Conservation (phyloP, 164 flowering plant genomes). For the Malania oleifera region DNA sequence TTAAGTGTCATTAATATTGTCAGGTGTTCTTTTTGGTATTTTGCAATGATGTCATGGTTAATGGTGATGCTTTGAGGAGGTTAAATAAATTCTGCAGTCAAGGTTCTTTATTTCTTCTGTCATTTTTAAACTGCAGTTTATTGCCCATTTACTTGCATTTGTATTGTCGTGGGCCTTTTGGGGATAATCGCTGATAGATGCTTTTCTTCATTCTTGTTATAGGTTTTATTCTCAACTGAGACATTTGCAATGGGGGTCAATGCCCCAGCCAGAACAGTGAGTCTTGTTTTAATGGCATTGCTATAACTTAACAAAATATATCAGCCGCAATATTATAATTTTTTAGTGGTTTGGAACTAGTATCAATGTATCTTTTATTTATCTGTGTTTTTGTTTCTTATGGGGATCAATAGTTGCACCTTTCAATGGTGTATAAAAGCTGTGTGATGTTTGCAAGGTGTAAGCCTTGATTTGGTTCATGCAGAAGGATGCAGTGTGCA, state of each 20-base stretch:
- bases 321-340: not conserved
- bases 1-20: not conserved
- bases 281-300: constrained; percentile 20
- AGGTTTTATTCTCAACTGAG: constrained; percentile 96
- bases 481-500: too few relatives aligned
- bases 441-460: too few relatives aligned
- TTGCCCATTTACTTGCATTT: not conserved
- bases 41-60: not conserved
- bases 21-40: not conserved
- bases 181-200: constrained; percentile 4
- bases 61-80: constrained; percentile 1
- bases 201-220: constrained; percentile 12
- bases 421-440: too few relatives aligned
- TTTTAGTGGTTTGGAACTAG: too few relatives aligned
- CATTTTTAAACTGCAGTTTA: not conserved
- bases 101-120: too few relatives aligned
- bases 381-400: too few relatives aligned
- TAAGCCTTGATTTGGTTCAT: too few relatives aligned
- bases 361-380: too few relatives aligned
- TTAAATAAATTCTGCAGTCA: not conserved
- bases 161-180: constrained; percentile 2
- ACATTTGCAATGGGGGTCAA: constrained; percentile 99
- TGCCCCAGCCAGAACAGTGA: constrained; percentile 99
- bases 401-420: too few relatives aligned
- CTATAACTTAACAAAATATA: not conserved